Percentiles rank a stretch among this genome's conserved stretches.
Conservation (phyloP, 306 rosid species). For the Canavalia gladiata region DNA sequence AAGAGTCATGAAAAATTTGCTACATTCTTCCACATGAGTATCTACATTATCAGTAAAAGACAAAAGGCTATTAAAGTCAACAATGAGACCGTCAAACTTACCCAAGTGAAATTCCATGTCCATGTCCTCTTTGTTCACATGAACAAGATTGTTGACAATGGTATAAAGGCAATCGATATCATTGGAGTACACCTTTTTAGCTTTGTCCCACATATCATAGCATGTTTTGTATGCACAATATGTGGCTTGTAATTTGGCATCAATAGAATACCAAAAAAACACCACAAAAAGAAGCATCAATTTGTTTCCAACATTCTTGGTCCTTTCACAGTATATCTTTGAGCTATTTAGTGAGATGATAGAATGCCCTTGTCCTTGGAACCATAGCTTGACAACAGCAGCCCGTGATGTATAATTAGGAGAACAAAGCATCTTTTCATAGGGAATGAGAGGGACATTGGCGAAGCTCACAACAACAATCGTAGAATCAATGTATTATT, state of each 20-base stretch:
- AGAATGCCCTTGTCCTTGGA: neutral
- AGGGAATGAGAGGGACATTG: neutral
- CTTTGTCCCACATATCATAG: neutral
- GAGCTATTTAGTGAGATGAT: neutral
- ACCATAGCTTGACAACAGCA: neutral
- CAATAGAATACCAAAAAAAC: neutral
- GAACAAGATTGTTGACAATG: neutral
- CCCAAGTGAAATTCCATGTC: too few species aligned
- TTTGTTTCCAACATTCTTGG: neutral
- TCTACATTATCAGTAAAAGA: too few species aligned
- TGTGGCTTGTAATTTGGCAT: neutral
- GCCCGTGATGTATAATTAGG: neutral
- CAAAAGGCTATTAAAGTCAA: too few species aligned
- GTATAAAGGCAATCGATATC: neutral
- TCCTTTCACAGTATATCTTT: neutral
- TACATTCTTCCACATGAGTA: too few species aligned
- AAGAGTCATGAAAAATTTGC: too few species aligned
- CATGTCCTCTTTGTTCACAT: too few species aligned
- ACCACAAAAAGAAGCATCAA: neutral
- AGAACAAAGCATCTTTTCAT: neutral
- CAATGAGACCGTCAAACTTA: too few species aligned
- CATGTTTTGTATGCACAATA: neutral
- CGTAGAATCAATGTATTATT: too few species aligned
- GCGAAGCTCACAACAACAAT: neutral
- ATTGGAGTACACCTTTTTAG: neutral